Evolutionary conservation across 768 basidiomycete species (phyloP), one percentile per base, ranked within the genome.

Genomic region (Exidia glandulosa): DNA sequence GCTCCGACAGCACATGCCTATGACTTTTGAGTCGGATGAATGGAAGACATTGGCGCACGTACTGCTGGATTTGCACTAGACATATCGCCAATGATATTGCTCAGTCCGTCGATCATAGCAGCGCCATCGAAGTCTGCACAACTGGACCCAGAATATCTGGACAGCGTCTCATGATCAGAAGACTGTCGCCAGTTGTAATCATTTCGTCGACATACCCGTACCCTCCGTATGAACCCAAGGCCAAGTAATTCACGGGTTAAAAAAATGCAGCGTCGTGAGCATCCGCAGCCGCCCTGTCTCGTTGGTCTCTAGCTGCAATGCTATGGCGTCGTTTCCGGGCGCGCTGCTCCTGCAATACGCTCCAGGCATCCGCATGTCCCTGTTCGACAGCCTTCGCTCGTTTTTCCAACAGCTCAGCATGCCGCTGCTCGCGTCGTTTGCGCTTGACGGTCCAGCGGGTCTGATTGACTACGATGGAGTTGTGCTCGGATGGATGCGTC

Each of bases 401-500:
- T 27, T 31, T 27, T 25, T 25, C 16, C 1, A 54, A 27, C 29
- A 54, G 10, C 4, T 29, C 30, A 1, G 19, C 30, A 27, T 27
- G 50, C 9, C 6, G 16, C 16, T 54, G 6, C 30, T 54, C 27
- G 10, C 50, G 50, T 19, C 30, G 16, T 31, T 19, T 31, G 25
- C 50, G 50, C 2, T 25, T 23, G 12, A 27, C 50, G 50, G 25
- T 25, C n/a, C n/a, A n/a, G n/a, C n/a, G n/a, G n/a, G n/a, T n/a
- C n/a, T n/a, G n/a, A 10, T 27, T 29, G 25, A 54, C 16, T 19
- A 29, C 50, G 5, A 54, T 27, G 30, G 27, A 23, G 25, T 60
- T 57, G 37, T 60, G 60, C 9, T 60, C 60, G 9, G 60, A 60
- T 5, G 60, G 60, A 47, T 60, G 60, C n/a, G 57, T 56, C n/a